phyloP scores from a whole-genome alignment of 768 basidiomycete genomes.

The Hypsizygus marmoreus region DNA sequence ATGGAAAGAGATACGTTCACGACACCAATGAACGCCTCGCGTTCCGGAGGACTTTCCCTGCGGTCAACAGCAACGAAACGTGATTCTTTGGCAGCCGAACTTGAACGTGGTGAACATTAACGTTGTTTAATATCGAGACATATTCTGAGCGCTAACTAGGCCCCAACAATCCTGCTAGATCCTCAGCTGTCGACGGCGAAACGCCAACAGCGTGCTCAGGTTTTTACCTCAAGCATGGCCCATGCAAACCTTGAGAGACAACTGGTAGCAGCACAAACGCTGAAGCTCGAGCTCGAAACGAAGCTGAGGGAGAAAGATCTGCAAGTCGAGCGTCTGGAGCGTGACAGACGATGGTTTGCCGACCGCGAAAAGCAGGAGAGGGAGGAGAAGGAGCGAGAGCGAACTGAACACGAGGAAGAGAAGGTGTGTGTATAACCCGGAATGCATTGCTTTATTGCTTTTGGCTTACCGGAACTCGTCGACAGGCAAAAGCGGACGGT shows the following conservation, averaged over 20 bases:
- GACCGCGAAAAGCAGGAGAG: constrained; percentile 70
- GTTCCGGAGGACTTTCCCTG: neutral
- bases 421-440: constrained; percentile 47
- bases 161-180: no score
- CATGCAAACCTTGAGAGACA: constrained; percentile 71
- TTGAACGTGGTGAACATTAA: constrained; percentile 11
- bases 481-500: constrained; percentile 48
- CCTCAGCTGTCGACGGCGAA: constrained; percentile 68
- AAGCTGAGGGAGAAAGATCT: constrained; percentile 68
- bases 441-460: neutral
- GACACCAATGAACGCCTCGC: neutral
- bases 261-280: constrained; percentile 59
- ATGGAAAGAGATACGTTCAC: constrained; percentile 1
- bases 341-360: constrained; percentile 67
- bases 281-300: constrained; percentile 65
- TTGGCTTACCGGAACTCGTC: neutral
- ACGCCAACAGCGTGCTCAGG: constrained; percentile 65
- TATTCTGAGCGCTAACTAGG: no score
- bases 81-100: constrained; percentile 8
- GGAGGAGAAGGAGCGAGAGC: constrained; percentile 65
- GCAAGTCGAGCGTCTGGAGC: constrained; percentile 64
- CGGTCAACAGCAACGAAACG: constrained; percentile 4
- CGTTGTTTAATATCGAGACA: no score
- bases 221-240: constrained; percentile 61
- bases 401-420: constrained; percentile 50